These are phyloP conservation scores for Abortiporus biennis DNA, from an alignment of 1,284 basidiomycete genomes.

Conservation along the genomic window DNA sequence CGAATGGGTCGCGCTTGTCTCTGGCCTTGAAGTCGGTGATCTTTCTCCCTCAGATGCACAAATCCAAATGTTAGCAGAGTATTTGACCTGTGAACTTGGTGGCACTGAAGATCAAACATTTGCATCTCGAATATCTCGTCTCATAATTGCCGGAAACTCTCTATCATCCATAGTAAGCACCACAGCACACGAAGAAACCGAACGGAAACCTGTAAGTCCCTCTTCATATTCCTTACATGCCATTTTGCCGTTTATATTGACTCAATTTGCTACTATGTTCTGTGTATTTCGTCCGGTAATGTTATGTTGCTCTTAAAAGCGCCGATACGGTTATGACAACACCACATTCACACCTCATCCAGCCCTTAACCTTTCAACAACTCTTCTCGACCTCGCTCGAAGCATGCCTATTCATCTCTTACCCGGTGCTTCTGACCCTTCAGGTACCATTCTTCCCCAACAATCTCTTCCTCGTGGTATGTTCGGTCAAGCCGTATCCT, in stretches of 20 bases:
- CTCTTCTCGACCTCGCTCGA: constrained; percentile 69
- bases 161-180: constrained; percentile 43
- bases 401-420: constrained; percentile 78
- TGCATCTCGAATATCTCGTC: constrained; percentile 70
- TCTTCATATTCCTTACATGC: too few species aligned
- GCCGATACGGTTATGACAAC: constrained; percentile 53
- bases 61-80: constrained; percentile 81
- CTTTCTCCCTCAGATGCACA: constrained; percentile 63
- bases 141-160: constrained; percentile 87
- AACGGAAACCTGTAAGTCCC: constrained; percentile 56
- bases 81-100: constrained; percentile 82
- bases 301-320: constrained; percentile 28
- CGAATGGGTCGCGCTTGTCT: constrained; percentile 79
- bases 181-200: constrained; percentile 32
- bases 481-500: constrained; percentile 68
- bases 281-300: not conserved
- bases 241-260: constrained; percentile 1
- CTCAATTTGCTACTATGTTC: not conserved
- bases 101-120: constrained; percentile 55
- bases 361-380: constrained; percentile 59
- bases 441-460: constrained; percentile 87
- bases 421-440: constrained; percentile 84
- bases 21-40: constrained; percentile 73
- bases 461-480: constrained; percentile 90
- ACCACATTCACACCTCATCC: constrained; percentile 72